Conservation (phyloP, 2,329 filamentous ascomycete species). For the Phymatotrichopsis omnivora region DNA sequence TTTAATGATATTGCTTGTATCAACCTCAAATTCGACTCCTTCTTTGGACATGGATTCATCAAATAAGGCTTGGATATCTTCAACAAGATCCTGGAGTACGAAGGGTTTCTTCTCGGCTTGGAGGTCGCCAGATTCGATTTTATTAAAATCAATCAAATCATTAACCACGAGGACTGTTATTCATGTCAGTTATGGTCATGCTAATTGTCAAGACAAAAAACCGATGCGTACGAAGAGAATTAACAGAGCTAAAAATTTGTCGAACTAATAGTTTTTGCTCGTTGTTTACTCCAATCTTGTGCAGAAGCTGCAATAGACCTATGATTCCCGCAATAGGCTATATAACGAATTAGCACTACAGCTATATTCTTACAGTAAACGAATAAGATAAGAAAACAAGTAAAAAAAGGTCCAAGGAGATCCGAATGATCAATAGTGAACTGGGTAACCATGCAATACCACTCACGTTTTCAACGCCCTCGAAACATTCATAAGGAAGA, state of each 20-base stretch:
- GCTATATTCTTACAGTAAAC: background rate
- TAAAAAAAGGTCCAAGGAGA: too few species aligned
- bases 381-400: too few species aligned
- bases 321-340: conserved; percentile 29
- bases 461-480: conserved; percentile 21
- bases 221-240: conserved; percentile 23
- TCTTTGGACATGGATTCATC: conserved; percentile 18
- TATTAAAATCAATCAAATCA: conserved; percentile 30
- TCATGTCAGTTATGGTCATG: background rate
- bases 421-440: too few species aligned
- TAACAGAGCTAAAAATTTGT: conserved; percentile 21
- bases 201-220: conserved; percentile 7
- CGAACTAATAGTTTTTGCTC: conserved; percentile 26
- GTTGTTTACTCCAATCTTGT: conserved; percentile 23
- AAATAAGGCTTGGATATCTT: conserved; percentile 24
- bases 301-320: conserved; percentile 27
- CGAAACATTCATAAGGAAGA: conserved; percentile 16
- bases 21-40: conserved; percentile 18
- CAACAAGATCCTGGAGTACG: conserved; percentile 27
- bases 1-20: conserved; percentile 9
- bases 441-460: background rate
- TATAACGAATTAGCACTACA: conserved; percentile 2
- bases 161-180: conserved; percentile 24
- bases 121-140: conserved; percentile 25
- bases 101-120: conserved; percentile 24